These are phyloP conservation scores for Scedosporium apiospermum DNA, from an alignment of 2,329 filamentous ascomycete genomes.

Conservation along the genomic window DNA sequence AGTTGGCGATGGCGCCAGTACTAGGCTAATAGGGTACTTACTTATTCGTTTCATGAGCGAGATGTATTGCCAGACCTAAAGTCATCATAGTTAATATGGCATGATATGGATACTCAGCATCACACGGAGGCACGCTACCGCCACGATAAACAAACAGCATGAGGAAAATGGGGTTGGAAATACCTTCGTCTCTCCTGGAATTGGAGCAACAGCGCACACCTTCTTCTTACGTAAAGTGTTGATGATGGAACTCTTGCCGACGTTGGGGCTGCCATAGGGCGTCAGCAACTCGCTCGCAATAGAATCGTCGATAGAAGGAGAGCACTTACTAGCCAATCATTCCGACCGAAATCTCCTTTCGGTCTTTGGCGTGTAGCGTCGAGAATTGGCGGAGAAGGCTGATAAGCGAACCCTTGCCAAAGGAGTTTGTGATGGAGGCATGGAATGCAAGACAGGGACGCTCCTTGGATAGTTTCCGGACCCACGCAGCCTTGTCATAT, in stretches of 20 bases:
- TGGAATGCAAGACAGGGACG: constrained; percentile 94
- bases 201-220: constrained; percentile 86
- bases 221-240: constrained; percentile 93
- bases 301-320: not conserved
- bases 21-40: constrained; percentile 1
- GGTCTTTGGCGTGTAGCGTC: constrained; percentile 66
- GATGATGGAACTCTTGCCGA: constrained; percentile 93
- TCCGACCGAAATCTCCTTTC: constrained; percentile 91
- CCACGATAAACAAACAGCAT: not conserved
- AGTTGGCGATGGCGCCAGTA: not conserved
- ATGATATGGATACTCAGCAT: not conserved
- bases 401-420: constrained; percentile 92
- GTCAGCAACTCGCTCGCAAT: not conserved
- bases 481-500: constrained; percentile 73
- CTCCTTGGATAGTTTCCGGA: constrained; percentile 77
- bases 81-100: not conserved
- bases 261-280: constrained; percentile 53
- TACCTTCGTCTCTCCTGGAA: constrained; percentile 61
- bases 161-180: not conserved
- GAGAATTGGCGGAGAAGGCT: constrained; percentile 89
- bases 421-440: constrained; percentile 88
- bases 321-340: constrained; percentile 47
- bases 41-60: constrained; percentile 85
- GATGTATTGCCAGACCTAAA: constrained; percentile 94
- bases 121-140: not conserved